Conservation (phyloP, 495 filamentous ascomycete species). For the Talaromyces proteolyticus region DNA sequence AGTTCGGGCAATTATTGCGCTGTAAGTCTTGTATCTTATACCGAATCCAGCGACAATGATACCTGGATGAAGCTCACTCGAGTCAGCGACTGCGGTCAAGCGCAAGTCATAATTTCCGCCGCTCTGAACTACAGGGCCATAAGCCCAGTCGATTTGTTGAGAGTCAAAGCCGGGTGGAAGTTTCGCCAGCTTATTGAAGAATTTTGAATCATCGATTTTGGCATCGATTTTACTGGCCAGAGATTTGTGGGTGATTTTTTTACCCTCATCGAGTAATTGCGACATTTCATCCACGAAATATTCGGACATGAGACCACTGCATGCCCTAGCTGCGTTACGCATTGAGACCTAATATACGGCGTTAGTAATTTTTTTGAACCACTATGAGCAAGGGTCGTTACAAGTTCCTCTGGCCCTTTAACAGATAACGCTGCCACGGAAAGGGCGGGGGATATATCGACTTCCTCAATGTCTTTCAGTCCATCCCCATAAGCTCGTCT, state of each 20-base stretch:
- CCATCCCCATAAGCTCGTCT: conserved; percentile 70
- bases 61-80: conserved; percentile 82
- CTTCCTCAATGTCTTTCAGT: conserved; percentile 79
- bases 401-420: conserved; percentile 91
- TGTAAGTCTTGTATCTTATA: conserved; percentile 90
- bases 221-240: conserved; percentile 77
- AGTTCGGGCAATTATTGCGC: conserved; percentile 81
- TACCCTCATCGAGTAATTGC: conserved; percentile 85
- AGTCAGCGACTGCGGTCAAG: conserved; percentile 65
- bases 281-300: conserved; percentile 99
- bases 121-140: conserved; percentile 89
- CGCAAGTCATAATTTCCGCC: conserved; percentile 92
- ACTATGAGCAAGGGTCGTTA: conserved; percentile 17
- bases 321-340: conserved; percentile 86
- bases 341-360: conserved; percentile 59
- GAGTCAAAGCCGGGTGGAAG: conserved; percentile 82
- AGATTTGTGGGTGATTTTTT: conserved; percentile 86
- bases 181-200: conserved; percentile 79
- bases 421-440: conserved; percentile 82
- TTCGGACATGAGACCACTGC: conserved; percentile 83
- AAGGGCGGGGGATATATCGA: conserved; percentile 77
- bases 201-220: conserved; percentile 89
- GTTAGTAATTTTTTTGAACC: neutral
- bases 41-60: conserved; percentile 90
- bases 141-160: conserved; percentile 88